These are phyloP conservation scores for Phascolomyces articulosus DNA, from an alignment of 371 early-diverging fungal genomes.

Conservation along the genomic window DNA sequence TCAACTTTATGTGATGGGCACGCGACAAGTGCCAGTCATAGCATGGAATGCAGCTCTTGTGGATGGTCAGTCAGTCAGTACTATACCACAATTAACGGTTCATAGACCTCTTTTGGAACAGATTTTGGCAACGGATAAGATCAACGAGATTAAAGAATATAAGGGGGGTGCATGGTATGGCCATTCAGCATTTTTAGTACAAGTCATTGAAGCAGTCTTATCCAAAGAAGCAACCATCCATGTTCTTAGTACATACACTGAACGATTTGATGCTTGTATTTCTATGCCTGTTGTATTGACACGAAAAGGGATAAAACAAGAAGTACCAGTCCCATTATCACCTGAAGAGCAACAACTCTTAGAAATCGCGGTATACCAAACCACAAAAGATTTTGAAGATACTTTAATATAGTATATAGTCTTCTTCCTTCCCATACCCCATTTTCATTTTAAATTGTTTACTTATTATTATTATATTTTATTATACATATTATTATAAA, in stretches of 20 bases:
- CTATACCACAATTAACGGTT: conserved; percentile 47
- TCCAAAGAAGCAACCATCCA: conserved; percentile 56
- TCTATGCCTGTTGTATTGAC: conserved; percentile 71
- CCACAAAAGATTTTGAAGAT: background rate
- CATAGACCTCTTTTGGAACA: conserved; percentile 47
- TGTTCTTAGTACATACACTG: conserved; percentile 66
- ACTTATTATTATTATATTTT: background rate
- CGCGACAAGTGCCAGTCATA: conserved; percentile 70
- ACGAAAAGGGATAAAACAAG: conserved; percentile 55
- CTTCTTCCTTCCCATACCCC: too few relatives aligned
- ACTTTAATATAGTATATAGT: background rate
- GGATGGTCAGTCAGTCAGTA: conserved; percentile 59
- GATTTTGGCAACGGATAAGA: conserved; percentile 57
- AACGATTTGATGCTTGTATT: conserved; percentile 59
- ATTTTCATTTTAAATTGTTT: too few relatives aligned
- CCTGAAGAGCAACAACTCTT: conserved; percentile 15
- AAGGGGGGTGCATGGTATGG: conserved; percentile 87
- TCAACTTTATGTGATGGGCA: conserved; percentile 72
- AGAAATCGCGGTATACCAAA: conserved; percentile 3
- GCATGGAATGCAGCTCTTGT: conserved; percentile 73
- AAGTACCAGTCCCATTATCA: conserved; percentile 55
- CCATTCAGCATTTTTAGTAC: conserved; percentile 70
- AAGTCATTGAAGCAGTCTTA: conserved; percentile 50
- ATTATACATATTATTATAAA: background rate
- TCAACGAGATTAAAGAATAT: conserved; percentile 71